Base-by-base conservation (phyloP, 495 filamentous ascomycete genomes). In the Jackrogersella minutella region DNA sequence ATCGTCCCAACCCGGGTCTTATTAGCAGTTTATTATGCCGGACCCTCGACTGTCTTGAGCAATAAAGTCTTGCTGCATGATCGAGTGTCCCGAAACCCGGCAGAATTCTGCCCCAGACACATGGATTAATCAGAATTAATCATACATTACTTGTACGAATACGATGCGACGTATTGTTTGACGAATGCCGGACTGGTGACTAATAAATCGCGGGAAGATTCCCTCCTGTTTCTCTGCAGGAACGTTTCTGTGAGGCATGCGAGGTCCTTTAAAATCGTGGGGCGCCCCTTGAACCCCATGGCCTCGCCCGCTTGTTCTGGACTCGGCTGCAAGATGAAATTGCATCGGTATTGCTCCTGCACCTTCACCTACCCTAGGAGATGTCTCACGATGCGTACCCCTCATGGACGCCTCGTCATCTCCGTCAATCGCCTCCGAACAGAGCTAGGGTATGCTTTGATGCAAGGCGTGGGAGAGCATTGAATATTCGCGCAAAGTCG, bases 341-440 rank as follows among this genome's bases (percentile, higher is more conserved):
- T 70, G 52, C 68, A 43, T 70, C 68, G 68, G 68, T 70, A 70
- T 70, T 70, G 68, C 68, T 66, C 62, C 68, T 70, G 68, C 68
- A 66, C 58, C 58, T 56, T 43, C 26, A 39, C 50, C 60, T 64
- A 68, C 46, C 37, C 39, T 55, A 30, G 55, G 65, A 49, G 33
- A 36, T 58, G 64, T 59, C 47, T 68, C 59, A 57, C 54, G 31
- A 58, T 49, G 44, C 53, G 19, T 34, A 41, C 58, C 58, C 47
- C 37, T 56, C 41, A 31, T 17, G 24, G 19, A 31, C 49, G 30
- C 24, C 19, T 34, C 49, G 28, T 46, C 41, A 46, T 46, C 41
- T 46, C 41, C 41, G 41, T 46, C 24, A 13, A 24, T 46, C 41
- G 41, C 41, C 22, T 46, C 10, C 13, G 46, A 50, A 24, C 11